phyloP scores from a whole-genome alignment of 495 filamentous ascomycete species.

The Immersiella caudata region DNA sequence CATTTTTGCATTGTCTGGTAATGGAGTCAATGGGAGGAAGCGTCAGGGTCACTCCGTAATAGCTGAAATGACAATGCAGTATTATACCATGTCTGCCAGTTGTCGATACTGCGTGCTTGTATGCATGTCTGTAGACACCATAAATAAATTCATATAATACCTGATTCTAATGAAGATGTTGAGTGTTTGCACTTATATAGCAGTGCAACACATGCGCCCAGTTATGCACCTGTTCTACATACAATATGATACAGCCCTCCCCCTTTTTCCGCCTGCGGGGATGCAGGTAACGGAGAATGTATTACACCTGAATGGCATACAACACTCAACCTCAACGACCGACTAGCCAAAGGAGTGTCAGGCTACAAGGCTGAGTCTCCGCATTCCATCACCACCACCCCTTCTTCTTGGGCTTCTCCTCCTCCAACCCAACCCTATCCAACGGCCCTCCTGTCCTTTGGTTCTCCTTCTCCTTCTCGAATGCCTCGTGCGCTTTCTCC shows the following conservation, averaged over 20 bases:
- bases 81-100: not conserved
- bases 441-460: constrained; percentile 52
- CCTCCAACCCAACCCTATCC: constrained; percentile 46
- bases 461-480: constrained; percentile 53
- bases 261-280: not conserved
- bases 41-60: constrained; percentile 21
- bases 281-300: not conserved
- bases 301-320: not conserved
- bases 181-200: constrained; percentile 14
- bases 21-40: constrained; percentile 26
- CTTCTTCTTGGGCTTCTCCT: constrained; percentile 32
- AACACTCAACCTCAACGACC: not conserved
- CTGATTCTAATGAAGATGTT: not conserved
- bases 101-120: not conserved
- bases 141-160: constrained; percentile 9
- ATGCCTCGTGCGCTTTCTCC: constrained; percentile 50
- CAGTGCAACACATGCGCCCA: constrained; percentile 18
- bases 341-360: not conserved
- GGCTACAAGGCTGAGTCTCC: no score
- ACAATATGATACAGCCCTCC: constrained; percentile 33
- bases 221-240: constrained; percentile 27
- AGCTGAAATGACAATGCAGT: constrained; percentile 14
- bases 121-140: not conserved
- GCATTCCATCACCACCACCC: constrained; percentile 35
- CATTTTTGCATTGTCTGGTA: constrained; percentile 18